These are phyloP conservation scores for Rhodotorula sp. DNA, from an alignment of 1,284 basidiomycete species.

Conservation along the genomic window DNA sequence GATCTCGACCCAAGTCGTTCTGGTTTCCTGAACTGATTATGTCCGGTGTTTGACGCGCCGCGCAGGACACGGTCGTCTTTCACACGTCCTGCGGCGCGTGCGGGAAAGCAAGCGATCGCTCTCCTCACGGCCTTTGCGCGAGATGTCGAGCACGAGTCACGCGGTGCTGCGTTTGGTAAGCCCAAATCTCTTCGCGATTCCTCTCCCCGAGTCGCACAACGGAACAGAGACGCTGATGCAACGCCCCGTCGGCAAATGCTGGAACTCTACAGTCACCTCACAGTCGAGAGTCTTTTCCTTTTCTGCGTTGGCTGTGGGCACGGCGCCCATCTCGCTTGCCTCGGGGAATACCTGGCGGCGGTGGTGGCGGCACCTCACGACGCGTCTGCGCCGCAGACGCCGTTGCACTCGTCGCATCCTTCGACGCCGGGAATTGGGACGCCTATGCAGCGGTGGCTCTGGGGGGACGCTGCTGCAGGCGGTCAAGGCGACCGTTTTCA, in stretches of 20 bases:
- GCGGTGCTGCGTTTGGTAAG: constrained; percentile 37
- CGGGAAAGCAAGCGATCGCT: constrained; percentile 32
- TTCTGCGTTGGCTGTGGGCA: constrained; percentile 38
- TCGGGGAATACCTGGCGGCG: constrained; percentile 15
- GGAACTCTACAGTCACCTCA: constrained; percentile 23
- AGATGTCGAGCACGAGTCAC: constrained; percentile 21
- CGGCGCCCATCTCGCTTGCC: constrained; percentile 33
- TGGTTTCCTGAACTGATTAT: too few relatives aligned
- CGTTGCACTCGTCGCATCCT: constrained; percentile 25
- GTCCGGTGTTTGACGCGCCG: background rate
- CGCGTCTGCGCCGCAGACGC: constrained; percentile 13
- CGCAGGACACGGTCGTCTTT: constrained; percentile 34
- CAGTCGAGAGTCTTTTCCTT: constrained; percentile 24
- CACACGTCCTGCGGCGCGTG: constrained; percentile 38
- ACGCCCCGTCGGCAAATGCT: too few relatives aligned
- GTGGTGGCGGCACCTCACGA: background rate
- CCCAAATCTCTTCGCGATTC: background rate
- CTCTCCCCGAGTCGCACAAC: too few relatives aligned
- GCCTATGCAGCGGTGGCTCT: constrained; percentile 33
- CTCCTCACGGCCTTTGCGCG: constrained; percentile 26
- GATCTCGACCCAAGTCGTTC: too few relatives aligned
- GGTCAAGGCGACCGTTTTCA: background rate
- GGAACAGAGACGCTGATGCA: too few relatives aligned
- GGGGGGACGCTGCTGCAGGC: constrained; percentile 17
- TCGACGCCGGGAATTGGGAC: constrained; percentile 37